A percentile compares a stretch with the other conserved stretches of the same genome.
phyloP scores from a whole-genome alignment of 2,329 filamentous ascomycete species.

The Botrytis pseudocinerea region DNA sequence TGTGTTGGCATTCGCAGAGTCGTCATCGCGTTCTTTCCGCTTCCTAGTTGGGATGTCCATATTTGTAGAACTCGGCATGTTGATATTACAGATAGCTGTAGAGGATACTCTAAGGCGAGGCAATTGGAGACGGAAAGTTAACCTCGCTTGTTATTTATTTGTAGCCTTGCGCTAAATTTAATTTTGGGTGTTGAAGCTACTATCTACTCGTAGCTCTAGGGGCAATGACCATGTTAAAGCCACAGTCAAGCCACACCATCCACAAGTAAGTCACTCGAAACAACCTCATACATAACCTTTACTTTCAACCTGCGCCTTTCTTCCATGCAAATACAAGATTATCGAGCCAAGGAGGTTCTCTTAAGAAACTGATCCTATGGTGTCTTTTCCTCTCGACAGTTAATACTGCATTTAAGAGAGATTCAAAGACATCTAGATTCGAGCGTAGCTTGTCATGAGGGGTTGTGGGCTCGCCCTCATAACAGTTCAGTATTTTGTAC shows the following conservation, averaged over 20 bases:
- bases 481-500: neutral
- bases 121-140: neutral
- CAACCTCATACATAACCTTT: neutral
- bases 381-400: neutral
- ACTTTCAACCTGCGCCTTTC: neutral
- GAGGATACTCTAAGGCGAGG: neutral
- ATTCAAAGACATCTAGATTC: neutral
- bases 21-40: conserved; percentile 19
- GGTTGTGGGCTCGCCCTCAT: neutral
- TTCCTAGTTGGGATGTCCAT: conserved; percentile 19
- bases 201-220: neutral
- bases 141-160: conserved; percentile 24
- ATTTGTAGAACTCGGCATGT: neutral
- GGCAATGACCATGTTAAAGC: neutral
- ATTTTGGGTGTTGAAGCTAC: neutral
- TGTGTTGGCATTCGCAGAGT: neutral
- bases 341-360: neutral
- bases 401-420: neutral
- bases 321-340: neutral
- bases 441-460: neutral
- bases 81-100: neutral
- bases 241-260: neutral
- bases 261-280: neutral
- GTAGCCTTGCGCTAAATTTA: conserved; percentile 23
- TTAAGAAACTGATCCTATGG: neutral